phyloP scores from a whole-genome alignment of 768 basidiomycete genomes.

The Boletus tylopilopsis region DNA sequence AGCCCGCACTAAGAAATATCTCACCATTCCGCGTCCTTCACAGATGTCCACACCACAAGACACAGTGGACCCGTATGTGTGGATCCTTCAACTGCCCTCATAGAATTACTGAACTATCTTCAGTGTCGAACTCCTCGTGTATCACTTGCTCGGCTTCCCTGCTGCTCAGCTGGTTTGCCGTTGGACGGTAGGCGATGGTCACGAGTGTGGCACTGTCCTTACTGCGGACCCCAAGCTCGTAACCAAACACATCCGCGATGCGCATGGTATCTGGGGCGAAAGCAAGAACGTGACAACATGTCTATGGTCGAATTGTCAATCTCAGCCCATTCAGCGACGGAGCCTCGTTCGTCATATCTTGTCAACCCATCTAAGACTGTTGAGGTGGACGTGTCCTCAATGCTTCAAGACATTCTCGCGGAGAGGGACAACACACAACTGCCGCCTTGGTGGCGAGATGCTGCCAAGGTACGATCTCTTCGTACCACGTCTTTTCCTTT shows the following conservation, averaged over 20 bases:
- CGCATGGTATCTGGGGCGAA: neutral
- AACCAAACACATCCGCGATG: neutral
- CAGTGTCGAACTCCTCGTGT: neutral
- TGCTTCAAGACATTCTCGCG: conserved; percentile 1
- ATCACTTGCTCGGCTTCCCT: neutral
- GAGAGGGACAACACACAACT: neutral
- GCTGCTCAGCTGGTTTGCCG: neutral
- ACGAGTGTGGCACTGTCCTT: neutral
- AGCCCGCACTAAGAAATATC: too few species aligned
- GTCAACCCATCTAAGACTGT: neutral
- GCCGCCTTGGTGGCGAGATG: neutral
- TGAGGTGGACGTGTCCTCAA: conserved; percentile 7
- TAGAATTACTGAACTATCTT: neutral
- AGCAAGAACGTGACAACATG: neutral
- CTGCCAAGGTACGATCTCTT: neutral
- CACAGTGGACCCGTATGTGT: neutral
- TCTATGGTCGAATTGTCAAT: neutral
- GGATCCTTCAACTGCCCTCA: neutral
- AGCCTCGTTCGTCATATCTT: neutral
- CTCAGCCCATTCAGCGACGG: neutral
- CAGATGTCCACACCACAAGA: neutral
- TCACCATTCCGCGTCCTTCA: too few species aligned
- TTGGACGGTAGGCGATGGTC: neutral
- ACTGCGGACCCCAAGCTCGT: neutral
- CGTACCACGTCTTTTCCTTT: too few species aligned